Conservation (phyloP, 257 asterid species). For the Nicotiana knightiana region DNA sequence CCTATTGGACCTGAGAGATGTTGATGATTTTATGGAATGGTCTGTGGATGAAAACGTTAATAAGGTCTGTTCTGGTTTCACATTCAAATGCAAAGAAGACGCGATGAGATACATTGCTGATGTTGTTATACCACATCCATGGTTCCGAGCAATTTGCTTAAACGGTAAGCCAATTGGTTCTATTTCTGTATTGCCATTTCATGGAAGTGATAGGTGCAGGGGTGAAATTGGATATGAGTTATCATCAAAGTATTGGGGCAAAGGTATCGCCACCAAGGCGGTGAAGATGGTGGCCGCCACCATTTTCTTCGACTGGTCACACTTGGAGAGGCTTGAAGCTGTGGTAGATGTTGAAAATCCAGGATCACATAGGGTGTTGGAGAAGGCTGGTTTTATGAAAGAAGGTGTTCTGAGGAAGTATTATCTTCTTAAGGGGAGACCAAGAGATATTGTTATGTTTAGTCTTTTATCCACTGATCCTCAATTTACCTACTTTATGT, state of each 20-base stretch:
- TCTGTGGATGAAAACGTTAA: conserved; percentile 46
- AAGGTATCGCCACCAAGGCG: conserved; percentile 59
- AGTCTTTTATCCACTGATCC: conserved; percentile 55
- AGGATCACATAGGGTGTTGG: conserved; percentile 66
- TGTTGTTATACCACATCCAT: conserved; percentile 33
- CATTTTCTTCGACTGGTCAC: conserved; percentile 53
- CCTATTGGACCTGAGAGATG: conserved; percentile 40
- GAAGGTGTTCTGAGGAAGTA: conserved; percentile 73
- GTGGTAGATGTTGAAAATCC: conserved; percentile 50
- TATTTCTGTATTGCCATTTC: conserved; percentile 31
- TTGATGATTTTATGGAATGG: conserved; percentile 49
- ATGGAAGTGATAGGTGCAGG: conserved; percentile 34
- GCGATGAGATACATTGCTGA: conserved; percentile 26
- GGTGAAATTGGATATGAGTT: conserved; percentile 58
- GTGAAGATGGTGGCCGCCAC: conserved; percentile 48
- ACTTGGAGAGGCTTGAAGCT: conserved; percentile 63
- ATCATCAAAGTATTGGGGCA: conserved; percentile 62
- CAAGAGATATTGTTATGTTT: conserved; percentile 45
- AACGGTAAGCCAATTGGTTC: conserved; percentile 41
- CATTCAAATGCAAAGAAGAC: conserved; percentile 35
- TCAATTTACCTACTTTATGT: conserved; percentile 23
- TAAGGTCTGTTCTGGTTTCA: conserved; percentile 48
- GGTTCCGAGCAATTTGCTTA: conserved; percentile 52
- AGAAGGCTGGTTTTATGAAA: conserved; percentile 57
- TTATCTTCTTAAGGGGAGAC: conserved; percentile 36